Conservation (phyloP, 225 moss, liverwort and hornwort species). For the Pseudoscleropodium purum region DNA sequence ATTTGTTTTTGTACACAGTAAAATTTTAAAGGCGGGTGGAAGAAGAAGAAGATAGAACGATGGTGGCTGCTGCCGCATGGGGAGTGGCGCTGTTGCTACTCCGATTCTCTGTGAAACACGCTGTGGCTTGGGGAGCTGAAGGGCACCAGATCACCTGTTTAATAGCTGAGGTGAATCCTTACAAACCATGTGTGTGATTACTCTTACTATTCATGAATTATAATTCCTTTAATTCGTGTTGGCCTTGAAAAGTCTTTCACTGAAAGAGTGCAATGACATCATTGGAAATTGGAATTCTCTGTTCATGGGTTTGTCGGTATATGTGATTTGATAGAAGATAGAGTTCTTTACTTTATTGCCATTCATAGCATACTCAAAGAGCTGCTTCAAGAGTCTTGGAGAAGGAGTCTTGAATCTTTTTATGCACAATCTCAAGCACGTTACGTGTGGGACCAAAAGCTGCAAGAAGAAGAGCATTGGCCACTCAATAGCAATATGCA, state of each 20-base stretch:
- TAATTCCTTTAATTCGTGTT: neutral
- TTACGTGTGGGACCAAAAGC: neutral
- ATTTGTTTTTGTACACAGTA: neutral
- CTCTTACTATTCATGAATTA: neutral
- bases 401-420: neutral
- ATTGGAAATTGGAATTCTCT: neutral
- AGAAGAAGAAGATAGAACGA: neutral
- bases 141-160: conserved; percentile 48
- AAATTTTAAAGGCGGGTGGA: neutral
- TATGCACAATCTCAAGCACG: neutral
- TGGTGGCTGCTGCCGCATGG: neutral
- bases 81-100: conserved; percentile 1
- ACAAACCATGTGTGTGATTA: too few species aligned
- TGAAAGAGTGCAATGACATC: neutral
- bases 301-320: neutral
- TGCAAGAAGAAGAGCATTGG: neutral
- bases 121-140: conserved; percentile 36
- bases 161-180: conserved; percentile 38
- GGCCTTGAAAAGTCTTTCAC: neutral
- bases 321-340: neutral
- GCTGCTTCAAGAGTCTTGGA: neutral
- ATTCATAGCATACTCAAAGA: neutral
- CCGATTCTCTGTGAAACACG: neutral
- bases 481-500: neutral
- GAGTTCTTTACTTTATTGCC: neutral